These are phyloP conservation scores for Dactylella cylindrospora DNA, from an alignment of 2,329 filamentous ascomycete genomes.

Conservation along the genomic window DNA sequence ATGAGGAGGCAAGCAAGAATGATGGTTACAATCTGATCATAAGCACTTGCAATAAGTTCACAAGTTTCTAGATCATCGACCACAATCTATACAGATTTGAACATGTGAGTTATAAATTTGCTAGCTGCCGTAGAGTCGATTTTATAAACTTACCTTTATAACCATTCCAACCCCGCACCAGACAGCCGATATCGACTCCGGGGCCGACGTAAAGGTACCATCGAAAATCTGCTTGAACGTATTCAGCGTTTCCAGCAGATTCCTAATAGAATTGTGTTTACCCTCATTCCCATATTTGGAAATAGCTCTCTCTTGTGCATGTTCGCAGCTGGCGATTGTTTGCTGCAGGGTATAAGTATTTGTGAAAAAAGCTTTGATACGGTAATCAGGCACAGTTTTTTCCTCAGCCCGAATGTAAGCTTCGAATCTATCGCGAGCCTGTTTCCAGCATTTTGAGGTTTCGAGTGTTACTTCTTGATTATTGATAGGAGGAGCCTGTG, in stretches of 20 bases:
- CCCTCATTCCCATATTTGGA: background rate
- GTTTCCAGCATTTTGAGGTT: background rate
- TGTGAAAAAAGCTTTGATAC: constrained; percentile 1
- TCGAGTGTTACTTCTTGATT: too few relatives aligned
- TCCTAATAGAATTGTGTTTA: background rate
- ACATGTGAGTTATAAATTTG: too few relatives aligned
- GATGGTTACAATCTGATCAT: constrained; percentile 7
- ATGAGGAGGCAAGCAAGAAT: constrained; percentile 14
- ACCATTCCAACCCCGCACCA: constrained; percentile 3
- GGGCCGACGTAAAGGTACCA: background rate
- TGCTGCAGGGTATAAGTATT: background rate
- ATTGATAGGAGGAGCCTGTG: too few relatives aligned
- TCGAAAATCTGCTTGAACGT: background rate
- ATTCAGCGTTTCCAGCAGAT: background rate
- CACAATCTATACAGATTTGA: too few relatives aligned
- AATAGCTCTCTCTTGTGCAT: background rate
- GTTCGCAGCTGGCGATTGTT: background rate
- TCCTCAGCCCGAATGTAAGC: background rate
- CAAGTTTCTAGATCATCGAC: constrained; percentile 15
- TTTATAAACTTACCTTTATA: constrained; percentile 3
- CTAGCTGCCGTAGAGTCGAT: too few relatives aligned
- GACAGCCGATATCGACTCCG: background rate
- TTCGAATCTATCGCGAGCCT: background rate
- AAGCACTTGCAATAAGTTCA: constrained; percentile 5
- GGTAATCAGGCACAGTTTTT: background rate